phyloP scores from a whole-genome alignment of 2,329 filamentous ascomycete species.

The Penicillium sp. region DNA sequence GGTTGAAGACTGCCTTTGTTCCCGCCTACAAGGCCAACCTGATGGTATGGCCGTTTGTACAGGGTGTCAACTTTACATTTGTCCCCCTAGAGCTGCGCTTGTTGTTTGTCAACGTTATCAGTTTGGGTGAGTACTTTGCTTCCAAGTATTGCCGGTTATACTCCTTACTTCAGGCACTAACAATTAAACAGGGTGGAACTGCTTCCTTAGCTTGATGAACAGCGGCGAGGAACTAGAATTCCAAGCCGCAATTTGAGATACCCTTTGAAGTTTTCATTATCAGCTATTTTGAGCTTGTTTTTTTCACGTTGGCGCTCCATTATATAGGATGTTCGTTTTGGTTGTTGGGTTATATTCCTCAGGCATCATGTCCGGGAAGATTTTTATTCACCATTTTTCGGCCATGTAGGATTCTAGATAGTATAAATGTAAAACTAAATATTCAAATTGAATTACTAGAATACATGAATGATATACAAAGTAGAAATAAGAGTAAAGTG shows the following conservation, averaged over 20 bases:
- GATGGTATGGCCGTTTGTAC: conserved; percentile 82
- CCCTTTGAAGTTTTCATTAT: conserved; percentile 20
- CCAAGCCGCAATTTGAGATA: conserved; percentile 35
- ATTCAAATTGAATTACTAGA: neutral
- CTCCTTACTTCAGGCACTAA: conserved; percentile 5
- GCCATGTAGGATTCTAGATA: neutral
- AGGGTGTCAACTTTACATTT: conserved; percentile 83
- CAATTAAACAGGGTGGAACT: conserved; percentile 54
- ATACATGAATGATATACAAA: neutral
- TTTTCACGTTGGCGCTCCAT: conserved; percentile 10
- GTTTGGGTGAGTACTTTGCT: conserved; percentile 54
- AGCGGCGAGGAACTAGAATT: conserved; percentile 40
- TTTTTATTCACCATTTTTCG: conserved; percentile 1
- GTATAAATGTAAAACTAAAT: neutral
- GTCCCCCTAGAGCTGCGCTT: conserved; percentile 81
- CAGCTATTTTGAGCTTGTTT: conserved; percentile 6
- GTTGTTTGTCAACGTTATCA: conserved; percentile 81
- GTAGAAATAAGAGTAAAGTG: neutral
- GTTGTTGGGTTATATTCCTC: conserved; percentile 4
- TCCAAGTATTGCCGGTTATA: neutral
- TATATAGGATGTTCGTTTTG: conserved; percentile 6
- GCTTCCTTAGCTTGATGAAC: conserved; percentile 58
- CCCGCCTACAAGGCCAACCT: conserved; percentile 78
- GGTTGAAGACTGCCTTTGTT: conserved; percentile 69
- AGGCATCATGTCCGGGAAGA: neutral